Evolutionary conservation across 2,329 filamentous ascomycete species (phyloP).

Genomic region (Colletotrichum eremochloae): DNA sequence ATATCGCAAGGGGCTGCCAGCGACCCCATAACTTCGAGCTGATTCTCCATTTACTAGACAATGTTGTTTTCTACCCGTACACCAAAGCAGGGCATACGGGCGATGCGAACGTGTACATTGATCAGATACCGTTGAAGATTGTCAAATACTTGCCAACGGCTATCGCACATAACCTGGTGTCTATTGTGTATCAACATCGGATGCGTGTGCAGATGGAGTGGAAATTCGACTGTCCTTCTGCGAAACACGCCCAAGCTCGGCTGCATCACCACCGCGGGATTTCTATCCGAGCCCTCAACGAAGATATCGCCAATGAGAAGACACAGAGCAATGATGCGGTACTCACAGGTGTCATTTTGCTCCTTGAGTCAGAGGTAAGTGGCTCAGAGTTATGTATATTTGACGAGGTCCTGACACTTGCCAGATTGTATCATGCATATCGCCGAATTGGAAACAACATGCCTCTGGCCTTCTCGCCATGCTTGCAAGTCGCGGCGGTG

Average conservation of each 20-base stretch:
- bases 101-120: constrained; percentile 44
- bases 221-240: constrained; percentile 26
- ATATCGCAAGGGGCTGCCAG: too few relatives aligned
- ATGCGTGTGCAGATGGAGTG: constrained; percentile 36
- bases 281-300: constrained; percentile 38
- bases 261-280: constrained; percentile 40
- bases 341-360: constrained; percentile 36
- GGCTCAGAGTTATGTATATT: not conserved
- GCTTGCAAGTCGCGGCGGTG: constrained; percentile 31
- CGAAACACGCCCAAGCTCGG: constrained; percentile 28
- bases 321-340: constrained; percentile 31
- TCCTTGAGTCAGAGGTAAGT: constrained; percentile 36
- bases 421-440: constrained; percentile 37
- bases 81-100: constrained; percentile 44
- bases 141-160: constrained; percentile 26
- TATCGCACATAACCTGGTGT: constrained; percentile 36
- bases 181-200: constrained; percentile 32
- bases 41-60: not conserved
- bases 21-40: not conserved
- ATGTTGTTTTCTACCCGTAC: constrained; percentile 43
- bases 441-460: constrained; percentile 38
- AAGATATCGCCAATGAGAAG: constrained; percentile 37
- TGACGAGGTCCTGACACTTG: not conserved
- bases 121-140: constrained; percentile 46
- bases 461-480: constrained; percentile 40